Percentiles rank a stretch among this genome's conserved stretches.
These are phyloP conservation scores for Microthlaspi erraticum DNA, from an alignment of 345 rosid species.

Conservation along the genomic window DNA sequence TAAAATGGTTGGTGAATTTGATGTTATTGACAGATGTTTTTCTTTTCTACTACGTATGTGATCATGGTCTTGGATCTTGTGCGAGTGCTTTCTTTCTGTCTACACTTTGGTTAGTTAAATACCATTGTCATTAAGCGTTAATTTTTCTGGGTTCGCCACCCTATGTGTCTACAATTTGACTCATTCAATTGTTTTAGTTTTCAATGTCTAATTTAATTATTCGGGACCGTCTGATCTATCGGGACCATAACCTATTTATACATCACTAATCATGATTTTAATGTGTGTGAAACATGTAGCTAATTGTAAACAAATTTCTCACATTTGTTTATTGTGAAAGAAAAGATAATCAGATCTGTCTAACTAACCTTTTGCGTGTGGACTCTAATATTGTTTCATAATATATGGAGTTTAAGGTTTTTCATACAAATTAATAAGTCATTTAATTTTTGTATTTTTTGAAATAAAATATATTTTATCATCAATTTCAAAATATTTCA, in stretches of 20 bases:
- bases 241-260: slow-evolving; percentile 42
- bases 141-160: slow-evolving; percentile 44
- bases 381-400: too few relatives aligned
- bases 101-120: slow-evolving; percentile 31
- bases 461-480: too few relatives aligned
- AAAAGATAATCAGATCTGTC: slow-evolving; percentile 13
- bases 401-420: too few relatives aligned
- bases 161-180: slow-evolving; percentile 38
- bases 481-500: too few relatives aligned
- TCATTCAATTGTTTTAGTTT: slow-evolving; percentile 39
- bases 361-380: slow-evolving; percentile 19
- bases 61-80: slow-evolving; percentile 51
- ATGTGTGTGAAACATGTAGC: slow-evolving; percentile 40
- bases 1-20: slow-evolving; percentile 40
- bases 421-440: too few relatives aligned
- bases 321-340: slow-evolving; percentile 15
- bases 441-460: too few relatives aligned
- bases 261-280: slow-evolving; percentile 37
- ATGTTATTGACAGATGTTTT: slow-evolving; percentile 39
- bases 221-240: slow-evolving; percentile 21
- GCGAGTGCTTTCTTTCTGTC: slow-evolving; percentile 42
- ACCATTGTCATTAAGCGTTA: slow-evolving; percentile 40
- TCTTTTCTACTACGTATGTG: slow-evolving; percentile 14
- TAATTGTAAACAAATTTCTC: slow-evolving; percentile 12
- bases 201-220: slow-evolving; percentile 27